phyloP scores from a whole-genome alignment of 176 grass and related monocot genomes.

The Carex parvula region DNA sequence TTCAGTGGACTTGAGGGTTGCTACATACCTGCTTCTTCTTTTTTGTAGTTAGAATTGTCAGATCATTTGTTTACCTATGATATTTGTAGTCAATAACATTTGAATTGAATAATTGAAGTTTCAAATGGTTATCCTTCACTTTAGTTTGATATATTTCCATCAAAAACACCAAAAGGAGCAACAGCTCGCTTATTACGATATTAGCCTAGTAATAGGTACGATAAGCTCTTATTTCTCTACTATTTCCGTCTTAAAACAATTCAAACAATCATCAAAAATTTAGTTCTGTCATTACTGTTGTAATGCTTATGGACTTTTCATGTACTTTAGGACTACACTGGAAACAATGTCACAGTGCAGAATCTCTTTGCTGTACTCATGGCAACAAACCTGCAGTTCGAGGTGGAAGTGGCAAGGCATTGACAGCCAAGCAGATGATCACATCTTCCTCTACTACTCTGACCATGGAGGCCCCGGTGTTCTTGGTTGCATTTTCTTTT shows the following conservation, averaged over 20 bases:
- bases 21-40: background rate
- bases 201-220: background rate
- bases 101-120: background rate
- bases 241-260: background rate
- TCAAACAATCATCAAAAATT: background rate
- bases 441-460: slow-evolving; percentile 94
- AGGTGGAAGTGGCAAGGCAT: slow-evolving; percentile 91
- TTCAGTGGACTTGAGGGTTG: background rate
- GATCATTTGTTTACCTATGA: background rate
- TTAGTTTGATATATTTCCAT: background rate
- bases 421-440: slow-evolving; percentile 73
- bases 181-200: background rate
- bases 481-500: slow-evolving; percentile 48
- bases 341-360: slow-evolving; percentile 52
- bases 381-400: slow-evolving; percentile 60
- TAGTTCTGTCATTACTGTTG: background rate
- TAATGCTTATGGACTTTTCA: slow-evolving; percentile 24
- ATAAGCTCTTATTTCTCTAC: background rate
- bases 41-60: background rate
- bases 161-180: background rate
- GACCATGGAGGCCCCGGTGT: slow-evolving; percentile 95
- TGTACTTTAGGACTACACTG: slow-evolving; percentile 66
- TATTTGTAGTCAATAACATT: background rate
- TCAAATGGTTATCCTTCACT: background rate
- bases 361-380: slow-evolving; percentile 81